Conservation (phyloP, 257 asterid genomes). For the Solanum pinnatisectum region DNA sequence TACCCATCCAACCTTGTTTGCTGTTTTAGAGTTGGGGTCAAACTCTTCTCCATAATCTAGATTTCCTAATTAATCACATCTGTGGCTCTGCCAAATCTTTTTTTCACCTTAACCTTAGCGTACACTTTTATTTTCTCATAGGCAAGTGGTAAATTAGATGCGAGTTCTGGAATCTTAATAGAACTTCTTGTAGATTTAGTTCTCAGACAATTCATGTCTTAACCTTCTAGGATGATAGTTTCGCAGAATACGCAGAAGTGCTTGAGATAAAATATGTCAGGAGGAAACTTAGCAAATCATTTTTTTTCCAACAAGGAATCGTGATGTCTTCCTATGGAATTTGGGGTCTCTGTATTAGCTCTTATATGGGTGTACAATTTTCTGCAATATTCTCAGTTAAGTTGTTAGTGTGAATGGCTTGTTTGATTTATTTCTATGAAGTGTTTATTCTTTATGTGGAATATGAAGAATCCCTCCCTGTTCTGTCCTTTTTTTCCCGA, state of each 20-base stretch:
- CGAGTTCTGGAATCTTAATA: not conserved
- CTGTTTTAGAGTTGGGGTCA: not conserved
- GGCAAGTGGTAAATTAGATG: not conserved
- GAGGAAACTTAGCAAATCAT: not conserved
- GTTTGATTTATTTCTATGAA: not conserved
- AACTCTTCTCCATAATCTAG: not conserved
- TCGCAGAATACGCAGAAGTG: not conserved
- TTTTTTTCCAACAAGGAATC: not conserved
- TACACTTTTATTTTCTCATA: not conserved
- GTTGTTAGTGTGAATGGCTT: not conserved
- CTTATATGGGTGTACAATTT: not conserved
- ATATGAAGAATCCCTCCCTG: not conserved
- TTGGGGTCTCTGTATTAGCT: not conserved
- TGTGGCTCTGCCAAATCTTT: not conserved
- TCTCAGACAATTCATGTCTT: not conserved
- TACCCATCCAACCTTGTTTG: not conserved
- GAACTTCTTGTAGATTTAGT: not conserved
- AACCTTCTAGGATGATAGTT: not conserved
- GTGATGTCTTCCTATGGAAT: not conserved
- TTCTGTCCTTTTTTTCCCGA: not conserved
- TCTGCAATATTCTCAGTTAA: not conserved
- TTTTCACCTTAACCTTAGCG: not conserved
- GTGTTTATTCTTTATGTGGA: not conserved
- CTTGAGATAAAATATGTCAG: not conserved
- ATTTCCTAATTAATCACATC: not conserved